Evolutionary conservation across 495 filamentous ascomycete genomes (phyloP), one percentile per base, ranked within the genome.

Genomic region (Penicillium soppii): DNA sequence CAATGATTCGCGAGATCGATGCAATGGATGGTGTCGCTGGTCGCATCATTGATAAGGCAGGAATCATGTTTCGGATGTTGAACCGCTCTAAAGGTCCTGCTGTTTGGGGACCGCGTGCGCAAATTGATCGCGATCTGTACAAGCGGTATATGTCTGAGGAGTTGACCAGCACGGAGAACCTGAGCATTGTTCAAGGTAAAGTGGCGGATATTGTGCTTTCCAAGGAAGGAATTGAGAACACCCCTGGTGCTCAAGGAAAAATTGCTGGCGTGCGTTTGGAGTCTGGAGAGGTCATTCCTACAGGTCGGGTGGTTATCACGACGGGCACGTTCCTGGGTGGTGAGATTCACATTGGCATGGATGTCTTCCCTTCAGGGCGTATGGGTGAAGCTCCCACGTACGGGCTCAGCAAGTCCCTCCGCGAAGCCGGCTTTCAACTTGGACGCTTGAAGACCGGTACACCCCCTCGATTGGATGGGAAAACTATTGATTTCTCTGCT

Each of bases 361-460:
- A 95, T 33, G 80, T 76, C 0, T 94, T 78, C 55, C 95, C 95
- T 0, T 87, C 94, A 0, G 94, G 94, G 0, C 83, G 94, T 1
- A 92, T 98, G 74, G 94, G 94, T 5, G 94, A 98, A 71, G 89
- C 89, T 25, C 91, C 94, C 1, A 96, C 94, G 1, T 91, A 91
- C 56, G 92, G 95, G 1, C 77, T 98, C 32, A 96, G 91, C 74
- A 95, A 92, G 62, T 96, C 91, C 12, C 77, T 98, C 29, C 81
- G 79, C 49, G 87, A 92, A 27, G 92, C 94, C 16, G 94, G 95
- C 7, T 98, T 98, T 69, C 80, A 89, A 58, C 74, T 98, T 21
- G 94, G 94, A 13, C 82, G 94, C 33, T 71, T 98, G 50, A 98
- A 98, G 75, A 98, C 94, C 2, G 94, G 94, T 36, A 98, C 94